Percentiles rank a stretch among this genome's conserved stretches.
Conservation (phyloP, 2,329 filamentous ascomycete genomes). For the Zasmidium cellare region DNA sequence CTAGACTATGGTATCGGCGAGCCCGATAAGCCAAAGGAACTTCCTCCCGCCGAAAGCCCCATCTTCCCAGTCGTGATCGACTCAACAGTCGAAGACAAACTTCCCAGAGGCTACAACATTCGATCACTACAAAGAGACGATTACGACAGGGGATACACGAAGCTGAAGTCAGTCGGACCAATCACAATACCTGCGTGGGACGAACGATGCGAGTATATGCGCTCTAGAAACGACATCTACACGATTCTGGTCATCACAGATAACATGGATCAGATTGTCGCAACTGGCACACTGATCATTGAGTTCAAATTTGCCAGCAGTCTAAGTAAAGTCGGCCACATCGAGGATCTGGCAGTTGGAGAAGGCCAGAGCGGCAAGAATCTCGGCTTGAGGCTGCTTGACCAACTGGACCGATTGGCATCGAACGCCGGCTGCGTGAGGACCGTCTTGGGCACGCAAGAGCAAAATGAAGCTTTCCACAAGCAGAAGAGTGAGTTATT, state of each 20-base stretch:
- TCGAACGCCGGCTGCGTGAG: constrained; percentile 23
- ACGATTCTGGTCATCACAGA: constrained; percentile 22
- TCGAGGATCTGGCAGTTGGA: constrained; percentile 24
- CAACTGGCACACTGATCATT: constrained; percentile 24
- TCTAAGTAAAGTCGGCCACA: constrained; percentile 16
- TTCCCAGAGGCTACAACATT: constrained; percentile 22
- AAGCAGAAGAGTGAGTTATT: constrained; percentile 8
- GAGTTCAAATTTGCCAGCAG: constrained; percentile 22
- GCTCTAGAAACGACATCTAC: constrained; percentile 14
- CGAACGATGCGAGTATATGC: constrained; percentile 22
- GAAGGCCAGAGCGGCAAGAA: constrained; percentile 25
- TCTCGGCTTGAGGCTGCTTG: constrained; percentile 23
- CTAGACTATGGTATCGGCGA: constrained; percentile 15
- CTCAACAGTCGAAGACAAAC: constrained; percentile 14
- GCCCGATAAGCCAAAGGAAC: constrained; percentile 4
- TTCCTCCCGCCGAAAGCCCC: constrained; percentile 13
- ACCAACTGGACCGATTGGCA: constrained; percentile 22
- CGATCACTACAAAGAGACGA: constrained; percentile 22
- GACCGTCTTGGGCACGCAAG: constrained; percentile 18
- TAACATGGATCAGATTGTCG: constrained; percentile 17
- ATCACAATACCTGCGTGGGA: constrained; percentile 21
- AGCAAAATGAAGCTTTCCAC: constrained; percentile 25
- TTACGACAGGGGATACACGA: constrained; percentile 19
- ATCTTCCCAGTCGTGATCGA: constrained; percentile 16
- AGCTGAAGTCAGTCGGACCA: constrained; percentile 18